Evolutionary conservation across 768 basidiomycete genomes (phyloP).

Genomic region (Hygrocybe coccinea): DNA sequence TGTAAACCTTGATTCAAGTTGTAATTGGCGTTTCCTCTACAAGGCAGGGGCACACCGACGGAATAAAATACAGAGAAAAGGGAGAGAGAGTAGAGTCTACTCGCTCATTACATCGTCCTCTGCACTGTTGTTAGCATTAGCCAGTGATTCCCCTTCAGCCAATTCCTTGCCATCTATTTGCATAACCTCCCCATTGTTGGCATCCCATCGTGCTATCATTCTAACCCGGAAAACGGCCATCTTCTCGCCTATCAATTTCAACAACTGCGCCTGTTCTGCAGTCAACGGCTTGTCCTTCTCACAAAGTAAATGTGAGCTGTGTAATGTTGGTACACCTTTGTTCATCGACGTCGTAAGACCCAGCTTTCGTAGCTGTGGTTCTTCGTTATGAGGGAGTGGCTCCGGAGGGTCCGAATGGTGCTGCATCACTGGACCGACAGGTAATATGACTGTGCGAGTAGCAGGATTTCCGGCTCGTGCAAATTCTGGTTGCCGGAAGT

Average conservation of each 20-base stretch:
- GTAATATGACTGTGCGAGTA: slow-evolving; percentile 65
- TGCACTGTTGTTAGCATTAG: slow-evolving; percentile 32
- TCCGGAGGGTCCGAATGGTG: slow-evolving; percentile 75
- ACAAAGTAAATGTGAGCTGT: slow-evolving; percentile 78
- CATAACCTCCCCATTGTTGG: slow-evolving; percentile 57
- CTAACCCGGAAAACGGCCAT: slow-evolving; percentile 80
- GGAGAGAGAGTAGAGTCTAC: slow-evolving; percentile 24
- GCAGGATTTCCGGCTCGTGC: slow-evolving; percentile 85
- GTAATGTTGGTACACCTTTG: slow-evolving; percentile 82
- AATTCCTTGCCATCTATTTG: slow-evolving; percentile 49
- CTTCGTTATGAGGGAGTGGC: slow-evolving; percentile 95
- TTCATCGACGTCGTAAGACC: slow-evolving; percentile 82
- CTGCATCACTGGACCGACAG: slow-evolving; percentile 81
- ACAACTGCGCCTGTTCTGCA: slow-evolving; percentile 82
- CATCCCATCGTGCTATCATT: slow-evolving; percentile 70
- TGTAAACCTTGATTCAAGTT: too few species aligned
- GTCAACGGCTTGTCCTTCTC: slow-evolving; percentile 75
- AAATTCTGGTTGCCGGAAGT: slow-evolving; percentile 86
- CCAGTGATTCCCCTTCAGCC: slow-evolving; percentile 25
- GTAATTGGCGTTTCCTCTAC: too few species aligned
- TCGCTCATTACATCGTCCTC: slow-evolving; percentile 49
- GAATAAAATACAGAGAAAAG: slow-evolving; percentile 12
- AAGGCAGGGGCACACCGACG: too few species aligned
- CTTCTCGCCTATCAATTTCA: slow-evolving; percentile 86
- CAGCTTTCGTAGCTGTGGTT: slow-evolving; percentile 90